phyloP scores from a whole-genome alignment of 495 filamentous ascomycete genomes.

The Endocarpon pusillum region DNA sequence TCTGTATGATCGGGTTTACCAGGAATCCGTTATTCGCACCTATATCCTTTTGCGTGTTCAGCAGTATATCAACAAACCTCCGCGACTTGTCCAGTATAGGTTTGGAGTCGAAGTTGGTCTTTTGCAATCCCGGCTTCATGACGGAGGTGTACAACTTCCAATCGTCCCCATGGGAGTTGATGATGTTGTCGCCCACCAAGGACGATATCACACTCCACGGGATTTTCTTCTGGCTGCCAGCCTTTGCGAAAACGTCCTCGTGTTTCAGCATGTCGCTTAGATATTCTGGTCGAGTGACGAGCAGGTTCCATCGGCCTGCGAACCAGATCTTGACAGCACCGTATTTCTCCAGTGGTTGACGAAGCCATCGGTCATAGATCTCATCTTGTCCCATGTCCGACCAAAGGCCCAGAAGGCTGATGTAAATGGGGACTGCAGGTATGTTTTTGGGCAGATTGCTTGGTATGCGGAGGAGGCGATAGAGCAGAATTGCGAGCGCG shows the following conservation, averaged over 20 bases:
- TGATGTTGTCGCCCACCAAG: slow-evolving; percentile 14
- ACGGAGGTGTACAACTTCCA: slow-evolving; percentile 9
- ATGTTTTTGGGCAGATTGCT: too few relatives aligned
- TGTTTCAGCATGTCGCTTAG: slow-evolving; percentile 29
- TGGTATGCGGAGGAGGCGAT: too few relatives aligned
- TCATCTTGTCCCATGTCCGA: slow-evolving; percentile 9
- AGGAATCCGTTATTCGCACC: slow-evolving; percentile 1
- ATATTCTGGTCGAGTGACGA: slow-evolving; percentile 19
- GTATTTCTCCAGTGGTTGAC: slow-evolving; percentile 12
- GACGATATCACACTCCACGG: slow-evolving; percentile 23
- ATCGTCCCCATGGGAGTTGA: slow-evolving; percentile 7
- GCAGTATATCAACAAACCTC: slow-evolving; percentile 2
- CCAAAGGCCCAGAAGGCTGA: slow-evolving; percentile 8
- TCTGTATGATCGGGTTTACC: slow-evolving; percentile 5
- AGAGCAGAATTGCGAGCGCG: too few relatives aligned
- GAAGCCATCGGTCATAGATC: slow-evolving; percentile 7
- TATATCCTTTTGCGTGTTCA: slow-evolving; percentile 3
- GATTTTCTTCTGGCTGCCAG: slow-evolving; percentile 30
- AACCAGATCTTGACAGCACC: slow-evolving; percentile 31
- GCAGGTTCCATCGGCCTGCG: slow-evolving; percentile 24
- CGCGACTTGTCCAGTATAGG: slow-evolving; percentile 3
- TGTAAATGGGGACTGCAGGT: slow-evolving; percentile 10
- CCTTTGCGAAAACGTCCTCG: slow-evolving; percentile 25
- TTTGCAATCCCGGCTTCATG: slow-evolving; percentile 12
- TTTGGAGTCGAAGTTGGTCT: slow-evolving; percentile 3